Evolutionary conservation across 306 rosid species (phyloP), one percentile per base, ranked within the genome.

Genomic region (Fragaria nilgerrensis): DNA sequence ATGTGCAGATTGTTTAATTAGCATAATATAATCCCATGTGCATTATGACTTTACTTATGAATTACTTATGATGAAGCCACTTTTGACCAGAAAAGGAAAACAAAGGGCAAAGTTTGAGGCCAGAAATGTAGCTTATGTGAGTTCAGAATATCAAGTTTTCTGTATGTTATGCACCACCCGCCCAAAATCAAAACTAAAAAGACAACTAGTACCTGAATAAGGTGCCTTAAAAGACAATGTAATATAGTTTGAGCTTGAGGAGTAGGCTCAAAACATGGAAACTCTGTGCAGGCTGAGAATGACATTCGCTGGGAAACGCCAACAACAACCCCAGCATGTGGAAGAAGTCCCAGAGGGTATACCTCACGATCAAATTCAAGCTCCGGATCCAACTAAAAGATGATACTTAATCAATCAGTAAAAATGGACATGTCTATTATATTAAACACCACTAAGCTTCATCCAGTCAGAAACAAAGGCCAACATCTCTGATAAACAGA

Each of bases 281-380:
- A 95, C 76, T 95, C 98, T 81, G 97, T 89, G 88, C 96, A 81
- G 44, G 95, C 93, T 49, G 98, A 86, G 88, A 95, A 95, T 80
- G 98, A 95, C 90, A 95, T 83, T 79, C 98, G 89, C 84, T 92
- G 97, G 79, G 93, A 92, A 78, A 95, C 91, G 68, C 98, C 98
- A 50, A 95, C 96, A 78, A 92, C 98, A 37, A 92, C 93, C 55
- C 98, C 97, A 70, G 96, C 96, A 88, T 89, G 89, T 80, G 96
- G 98, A 80, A 95, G 96, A 92, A 95, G 98, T 72, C 98, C 97
- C 45, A 95, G 78, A 63, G 96, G 98, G 78, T 95, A 92, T 74
- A 95, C 90, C 88, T 95, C 98, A n/a, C 97, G 97, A 83, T 95
- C 98, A 59, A 95, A 95, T 88, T 95, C 98, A 84, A 90, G 93